phyloP scores from a whole-genome alignment of 1,139 yeast species.

The Candida pseudocylindracea region DNA sequence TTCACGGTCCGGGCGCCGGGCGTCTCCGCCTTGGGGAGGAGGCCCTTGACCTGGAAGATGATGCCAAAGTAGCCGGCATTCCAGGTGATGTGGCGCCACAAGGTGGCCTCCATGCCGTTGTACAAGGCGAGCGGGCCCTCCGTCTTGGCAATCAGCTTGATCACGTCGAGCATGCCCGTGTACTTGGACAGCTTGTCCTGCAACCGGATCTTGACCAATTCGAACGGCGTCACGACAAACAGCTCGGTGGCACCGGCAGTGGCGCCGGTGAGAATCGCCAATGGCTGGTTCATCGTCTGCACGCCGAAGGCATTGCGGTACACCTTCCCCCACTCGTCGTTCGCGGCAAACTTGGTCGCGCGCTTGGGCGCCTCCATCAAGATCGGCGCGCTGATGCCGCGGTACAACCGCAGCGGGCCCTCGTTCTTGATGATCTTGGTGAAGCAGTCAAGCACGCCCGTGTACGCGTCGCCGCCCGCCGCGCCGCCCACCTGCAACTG shows the following conservation, averaged over 20 bases:
- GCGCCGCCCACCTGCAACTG: slow-evolving; percentile 22
- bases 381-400: slow-evolving; percentile 90
- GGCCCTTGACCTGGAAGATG: slow-evolving; percentile 62
- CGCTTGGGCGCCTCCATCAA: slow-evolving; percentile 99
- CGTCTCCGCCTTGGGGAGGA: slow-evolving; percentile 60
- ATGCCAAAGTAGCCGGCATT: slow-evolving; percentile 97
- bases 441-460: slow-evolving; percentile 70
- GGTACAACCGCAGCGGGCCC: slow-evolving; percentile 65
- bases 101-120: slow-evolving; percentile 88
- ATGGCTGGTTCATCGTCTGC: slow-evolving; percentile 48
- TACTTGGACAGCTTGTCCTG: slow-evolving; percentile 75
- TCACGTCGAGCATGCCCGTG: slow-evolving; percentile 72
- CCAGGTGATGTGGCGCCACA: slow-evolving; percentile 96
- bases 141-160: slow-evolving; percentile 41
- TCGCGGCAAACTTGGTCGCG: slow-evolving; percentile 96
- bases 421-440: slow-evolving; percentile 67
- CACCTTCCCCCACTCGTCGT: slow-evolving; percentile 88
- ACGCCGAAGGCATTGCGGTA: slow-evolving; percentile 58
- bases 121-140: slow-evolving; percentile 76
- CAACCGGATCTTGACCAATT: slow-evolving; percentile 65
- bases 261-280: slow-evolving; percentile 87
- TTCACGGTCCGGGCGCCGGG: slow-evolving; percentile 54
- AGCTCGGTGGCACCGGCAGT: slow-evolving; percentile 97
- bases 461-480: slow-evolving; percentile 43
- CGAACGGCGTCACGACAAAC: slow-evolving; percentile 93